A percentile compares a stretch with the other conserved stretches of the same genome.
Evolutionary conservation across 306 rosid species (phyloP).

Genomic region (Phaseolus lunatus): DNA sequence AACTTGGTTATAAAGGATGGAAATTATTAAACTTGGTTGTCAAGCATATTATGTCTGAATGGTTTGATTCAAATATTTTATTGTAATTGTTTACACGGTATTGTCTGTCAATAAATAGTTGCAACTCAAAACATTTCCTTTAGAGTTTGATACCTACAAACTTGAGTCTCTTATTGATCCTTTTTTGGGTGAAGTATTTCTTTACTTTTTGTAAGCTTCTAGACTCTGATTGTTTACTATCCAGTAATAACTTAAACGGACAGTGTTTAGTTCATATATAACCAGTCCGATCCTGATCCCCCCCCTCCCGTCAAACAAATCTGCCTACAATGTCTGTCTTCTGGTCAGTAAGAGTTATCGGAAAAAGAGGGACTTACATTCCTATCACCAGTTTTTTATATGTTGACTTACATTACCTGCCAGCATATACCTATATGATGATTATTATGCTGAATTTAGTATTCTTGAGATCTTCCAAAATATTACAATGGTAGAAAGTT

Average conservation of each 20-base stretch:
- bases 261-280: background rate
- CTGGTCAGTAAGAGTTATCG: background rate
- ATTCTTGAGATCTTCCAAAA: slow-evolving; percentile 18
- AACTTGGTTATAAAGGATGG: no score
- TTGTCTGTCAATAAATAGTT: background rate
- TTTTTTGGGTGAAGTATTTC: no score
- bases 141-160: no score
- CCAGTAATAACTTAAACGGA: background rate
- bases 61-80: background rate
- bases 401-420: no score
- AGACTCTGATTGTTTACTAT: background rate
- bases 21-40: background rate
- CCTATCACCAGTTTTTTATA: background rate
- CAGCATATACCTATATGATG: no score
- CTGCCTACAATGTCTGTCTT: background rate
- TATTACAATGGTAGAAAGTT: background rate
- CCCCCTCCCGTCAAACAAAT: background rate
- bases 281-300: background rate
- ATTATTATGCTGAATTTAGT: background rate
- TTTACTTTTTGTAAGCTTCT: no score
- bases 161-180: no score
- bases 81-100: background rate
- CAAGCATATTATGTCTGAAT: background rate
- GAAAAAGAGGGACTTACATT: background rate
- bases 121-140: no score